These are phyloP conservation scores for Colletotrichum limetticola DNA, from an alignment of 2,329 filamentous ascomycete species.

Conservation along the genomic window DNA sequence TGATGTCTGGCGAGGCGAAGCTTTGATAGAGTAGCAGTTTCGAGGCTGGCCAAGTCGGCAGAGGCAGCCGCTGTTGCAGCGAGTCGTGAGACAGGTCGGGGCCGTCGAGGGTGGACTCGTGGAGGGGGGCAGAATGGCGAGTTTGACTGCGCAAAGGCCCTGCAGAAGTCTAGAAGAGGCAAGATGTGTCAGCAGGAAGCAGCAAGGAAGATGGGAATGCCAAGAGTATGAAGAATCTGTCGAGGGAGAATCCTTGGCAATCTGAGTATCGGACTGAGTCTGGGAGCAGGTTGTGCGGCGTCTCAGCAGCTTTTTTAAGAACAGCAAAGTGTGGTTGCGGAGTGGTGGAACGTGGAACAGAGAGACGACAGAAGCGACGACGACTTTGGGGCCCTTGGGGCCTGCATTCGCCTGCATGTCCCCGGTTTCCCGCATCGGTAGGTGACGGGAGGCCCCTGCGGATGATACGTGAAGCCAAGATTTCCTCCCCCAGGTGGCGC, in stretches of 20 bases:
- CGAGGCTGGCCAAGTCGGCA: constrained; percentile 25
- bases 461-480: neutral
- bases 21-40: constrained; percentile 27
- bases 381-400: neutral
- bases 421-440: constrained; percentile 5
- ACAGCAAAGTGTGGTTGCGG: constrained; percentile 1
- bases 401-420: neutral
- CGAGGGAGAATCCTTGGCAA: constrained; percentile 32
- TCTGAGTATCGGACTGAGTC: constrained; percentile 33
- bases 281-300: constrained; percentile 34
- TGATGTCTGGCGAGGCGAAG: constrained; percentile 27
- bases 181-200: constrained; percentile 20
- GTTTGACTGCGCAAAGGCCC: neutral
- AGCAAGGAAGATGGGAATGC: neutral
- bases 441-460: constrained; percentile 4
- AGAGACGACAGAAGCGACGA: constrained; percentile 2
- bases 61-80: constrained; percentile 20
- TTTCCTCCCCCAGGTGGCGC: neutral
- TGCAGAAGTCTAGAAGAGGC: neutral
- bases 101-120: neutral
- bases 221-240: constrained; percentile 3
- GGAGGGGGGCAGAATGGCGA: neutral
- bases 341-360: neutral
- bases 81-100: constrained; percentile 8
- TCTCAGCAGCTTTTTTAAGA: constrained; percentile 35